Conservation (phyloP, 2,329 filamentous ascomycete species). For the Exophiala bonariae region DNA sequence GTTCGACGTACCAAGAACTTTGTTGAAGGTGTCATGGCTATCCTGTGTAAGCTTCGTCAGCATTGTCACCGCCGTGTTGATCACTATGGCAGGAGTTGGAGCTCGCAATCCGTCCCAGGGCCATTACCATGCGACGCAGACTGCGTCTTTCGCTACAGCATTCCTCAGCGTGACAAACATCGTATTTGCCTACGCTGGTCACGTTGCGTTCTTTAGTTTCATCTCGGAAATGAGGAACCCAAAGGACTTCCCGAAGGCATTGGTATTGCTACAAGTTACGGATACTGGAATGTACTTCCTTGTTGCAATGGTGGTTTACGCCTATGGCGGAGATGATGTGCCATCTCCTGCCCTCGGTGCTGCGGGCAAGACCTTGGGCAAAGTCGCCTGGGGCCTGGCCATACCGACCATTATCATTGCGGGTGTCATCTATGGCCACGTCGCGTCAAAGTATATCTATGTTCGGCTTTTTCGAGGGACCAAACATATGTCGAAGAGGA, state of each 20-base stretch:
- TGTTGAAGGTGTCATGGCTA: conserved; percentile 63
- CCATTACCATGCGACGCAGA: conserved; percentile 38
- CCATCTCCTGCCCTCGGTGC: conserved; percentile 67
- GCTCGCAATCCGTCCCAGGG: conserved; percentile 54
- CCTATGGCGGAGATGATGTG: conserved; percentile 62
- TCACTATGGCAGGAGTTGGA: conserved; percentile 67
- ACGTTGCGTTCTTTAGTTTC: conserved; percentile 69
- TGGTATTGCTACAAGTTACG: conserved; percentile 60
- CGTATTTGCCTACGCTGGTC: conserved; percentile 68
- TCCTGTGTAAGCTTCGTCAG: conserved; percentile 65
- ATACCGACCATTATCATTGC: conserved; percentile 71
- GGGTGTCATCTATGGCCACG: conserved; percentile 68
- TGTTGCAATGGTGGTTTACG: conserved; percentile 68
- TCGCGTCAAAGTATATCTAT: conserved; percentile 67
- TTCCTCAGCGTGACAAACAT: conserved; percentile 68
- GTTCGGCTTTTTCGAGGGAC: conserved; percentile 62
- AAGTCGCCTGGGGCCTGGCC: conserved; percentile 68
- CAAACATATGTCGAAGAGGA: conserved; percentile 54
- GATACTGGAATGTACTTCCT: conserved; percentile 65
- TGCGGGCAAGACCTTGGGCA: conserved; percentile 56
- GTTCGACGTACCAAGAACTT: conserved; percentile 61
- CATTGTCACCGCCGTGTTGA: conserved; percentile 62
- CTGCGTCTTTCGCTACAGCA: conserved; percentile 52
- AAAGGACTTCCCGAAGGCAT: conserved; percentile 61
- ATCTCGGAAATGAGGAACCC: conserved; percentile 65